Evolutionary conservation across 1,284 basidiomycete species (phyloP).

Genomic region (Rhodofomes roseus): DNA sequence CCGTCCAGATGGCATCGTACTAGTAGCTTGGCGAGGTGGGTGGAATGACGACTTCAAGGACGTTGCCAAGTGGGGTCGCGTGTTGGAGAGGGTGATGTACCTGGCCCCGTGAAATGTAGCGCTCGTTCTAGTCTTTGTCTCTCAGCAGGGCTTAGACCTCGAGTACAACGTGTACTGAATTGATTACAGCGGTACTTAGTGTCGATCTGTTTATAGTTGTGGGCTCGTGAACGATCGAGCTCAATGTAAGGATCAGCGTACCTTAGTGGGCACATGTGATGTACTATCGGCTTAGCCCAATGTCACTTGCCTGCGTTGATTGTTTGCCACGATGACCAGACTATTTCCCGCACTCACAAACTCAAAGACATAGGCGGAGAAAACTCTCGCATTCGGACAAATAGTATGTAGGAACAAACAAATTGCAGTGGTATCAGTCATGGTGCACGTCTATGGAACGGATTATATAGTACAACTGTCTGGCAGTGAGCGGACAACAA

Average conservation of each 20-base stretch:
- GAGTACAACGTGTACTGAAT: not conserved
- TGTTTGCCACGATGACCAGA: no score
- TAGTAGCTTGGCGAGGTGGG: not conserved
- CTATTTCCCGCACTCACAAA: no score
- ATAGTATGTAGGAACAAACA: no score
- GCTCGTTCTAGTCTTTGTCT: not conserved
- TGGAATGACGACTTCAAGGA: not conserved
- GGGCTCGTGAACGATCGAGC: not conserved
- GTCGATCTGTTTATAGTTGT: not conserved
- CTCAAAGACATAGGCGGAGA: no score
- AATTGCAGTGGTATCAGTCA: not conserved
- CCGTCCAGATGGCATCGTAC: not conserved
- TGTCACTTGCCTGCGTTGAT: no score
- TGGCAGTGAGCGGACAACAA: not conserved
- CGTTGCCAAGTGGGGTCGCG: not conserved
- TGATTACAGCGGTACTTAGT: not conserved
- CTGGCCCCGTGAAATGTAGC: not conserved
- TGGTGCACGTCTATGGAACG: not conserved
- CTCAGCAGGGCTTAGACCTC: not conserved
- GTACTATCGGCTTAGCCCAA: no score
- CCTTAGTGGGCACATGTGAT: no score
- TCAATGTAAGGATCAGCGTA: not conserved
- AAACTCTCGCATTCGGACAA: no score
- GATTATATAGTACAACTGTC: constrained; percentile 5
- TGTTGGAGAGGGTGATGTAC: not conserved